Percentiles rank a stretch among this genome's conserved stretches.
These are phyloP conservation scores for Solanum ossicruentum DNA, from an alignment of 257 asterid genomes.

Conservation along the genomic window DNA sequence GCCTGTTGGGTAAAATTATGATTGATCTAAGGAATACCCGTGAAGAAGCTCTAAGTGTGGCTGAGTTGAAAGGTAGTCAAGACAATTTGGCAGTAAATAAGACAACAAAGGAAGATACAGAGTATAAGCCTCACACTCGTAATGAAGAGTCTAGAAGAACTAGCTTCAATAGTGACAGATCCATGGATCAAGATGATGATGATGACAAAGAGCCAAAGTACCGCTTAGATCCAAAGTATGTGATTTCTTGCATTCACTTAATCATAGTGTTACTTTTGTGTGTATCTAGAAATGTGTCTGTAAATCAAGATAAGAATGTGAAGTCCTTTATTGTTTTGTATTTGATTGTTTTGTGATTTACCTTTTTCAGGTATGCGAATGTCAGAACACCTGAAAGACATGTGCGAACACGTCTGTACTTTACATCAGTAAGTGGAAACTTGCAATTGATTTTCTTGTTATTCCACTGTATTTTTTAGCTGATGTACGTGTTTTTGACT, in stretches of 20 bases:
- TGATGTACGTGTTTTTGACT: neutral
- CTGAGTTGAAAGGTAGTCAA: slow-evolving; percentile 64
- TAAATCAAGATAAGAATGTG: neutral
- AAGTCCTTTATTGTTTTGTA: neutral
- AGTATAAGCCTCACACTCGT: slow-evolving; percentile 34
- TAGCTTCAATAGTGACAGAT: slow-evolving; percentile 74
- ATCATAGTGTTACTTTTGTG: neutral
- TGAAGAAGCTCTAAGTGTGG: slow-evolving; percentile 81
- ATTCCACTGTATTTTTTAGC: neutral
- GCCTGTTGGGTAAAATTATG: slow-evolving; percentile 79
- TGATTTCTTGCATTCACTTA: neutral
- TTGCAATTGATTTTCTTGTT: neutral
- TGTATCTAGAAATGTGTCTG: neutral
- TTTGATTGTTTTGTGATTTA: neutral
- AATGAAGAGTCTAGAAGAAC: slow-evolving; percentile 58
- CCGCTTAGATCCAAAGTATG: slow-evolving; percentile 89
- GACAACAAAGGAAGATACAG: slow-evolving; percentile 45
- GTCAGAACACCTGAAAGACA: slow-evolving; percentile 86
- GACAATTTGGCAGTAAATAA: slow-evolving; percentile 25
- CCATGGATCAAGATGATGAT: slow-evolving; percentile 77
- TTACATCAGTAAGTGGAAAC: slow-evolving; percentile 66
- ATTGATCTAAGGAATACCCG: slow-evolving; percentile 83
- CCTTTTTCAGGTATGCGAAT: slow-evolving; percentile 59
- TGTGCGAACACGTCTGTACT: slow-evolving; percentile 85
- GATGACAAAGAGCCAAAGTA: slow-evolving; percentile 88